phyloP scores from a whole-genome alignment of 2,329 filamentous ascomycete species.

The Aureobasidium sp. region DNA sequence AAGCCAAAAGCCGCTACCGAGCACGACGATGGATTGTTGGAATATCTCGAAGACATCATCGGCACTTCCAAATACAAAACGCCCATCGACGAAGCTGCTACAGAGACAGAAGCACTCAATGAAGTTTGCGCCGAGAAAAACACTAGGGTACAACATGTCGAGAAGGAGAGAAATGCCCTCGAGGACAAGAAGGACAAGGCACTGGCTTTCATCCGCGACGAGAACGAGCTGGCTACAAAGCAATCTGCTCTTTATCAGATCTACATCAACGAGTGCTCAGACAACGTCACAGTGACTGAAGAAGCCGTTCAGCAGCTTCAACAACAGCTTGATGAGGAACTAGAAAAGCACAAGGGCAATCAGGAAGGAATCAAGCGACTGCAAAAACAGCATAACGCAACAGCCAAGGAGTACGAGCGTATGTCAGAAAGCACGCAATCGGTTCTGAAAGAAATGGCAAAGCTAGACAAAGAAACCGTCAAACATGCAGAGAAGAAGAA shows the following conservation, averaged over 20 bases:
- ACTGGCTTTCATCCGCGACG: conserved; percentile 77
- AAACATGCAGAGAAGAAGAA: conserved; percentile 98
- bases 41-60: conserved; percentile 98
- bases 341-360: conserved; percentile 85
- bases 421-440: conserved; percentile 76
- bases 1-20: conserved; percentile 93
- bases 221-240: conserved; percentile 86
- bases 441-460: conserved; percentile 78
- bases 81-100: conserved; percentile 87
- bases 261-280: conserved; percentile 77
- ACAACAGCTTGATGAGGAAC: conserved; percentile 72
- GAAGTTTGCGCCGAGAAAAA: conserved; percentile 95
- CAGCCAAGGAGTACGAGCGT: conserved; percentile 73
- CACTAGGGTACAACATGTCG: conserved; percentile 89
- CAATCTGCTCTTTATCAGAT: conserved; percentile 90
- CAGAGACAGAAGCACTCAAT: conserved; percentile 85
- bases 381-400: conserved; percentile 74
- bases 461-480: conserved; percentile 92
- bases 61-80: conserved; percentile 98
- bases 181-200: conserved; percentile 98
- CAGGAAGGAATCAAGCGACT: conserved; percentile 86
- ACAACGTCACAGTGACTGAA: conserved; percentile 81
- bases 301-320: conserved; percentile 91
- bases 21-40: conserved; percentile 89
- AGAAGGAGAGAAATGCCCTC: conserved; percentile 88